These are phyloP conservation scores for Raphidocelis subcapitata DNA, from an alignment of 139 green algal species.

Conservation along the genomic window DNA sequence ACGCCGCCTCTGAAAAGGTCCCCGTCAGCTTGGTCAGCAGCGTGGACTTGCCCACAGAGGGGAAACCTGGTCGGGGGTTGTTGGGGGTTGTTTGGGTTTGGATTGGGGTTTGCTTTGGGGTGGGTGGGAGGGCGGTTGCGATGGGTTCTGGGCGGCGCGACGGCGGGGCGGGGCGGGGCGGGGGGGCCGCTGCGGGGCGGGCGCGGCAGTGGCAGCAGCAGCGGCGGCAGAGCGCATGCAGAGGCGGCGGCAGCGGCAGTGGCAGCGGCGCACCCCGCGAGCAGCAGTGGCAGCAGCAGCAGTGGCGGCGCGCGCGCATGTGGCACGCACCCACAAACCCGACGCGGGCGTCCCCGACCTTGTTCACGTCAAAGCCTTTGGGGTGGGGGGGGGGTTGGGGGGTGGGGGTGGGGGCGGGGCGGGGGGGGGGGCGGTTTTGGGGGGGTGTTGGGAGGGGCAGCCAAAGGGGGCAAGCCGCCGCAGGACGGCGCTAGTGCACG, in stretches of 20 bases:
- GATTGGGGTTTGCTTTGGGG: no score
- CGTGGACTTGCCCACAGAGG: slow-evolving; percentile 98
- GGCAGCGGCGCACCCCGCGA: background rate
- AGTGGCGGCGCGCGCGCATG: background rate
- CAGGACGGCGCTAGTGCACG: no score
- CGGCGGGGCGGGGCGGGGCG: no score
- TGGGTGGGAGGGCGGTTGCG: no score
- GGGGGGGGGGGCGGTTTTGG: no score
- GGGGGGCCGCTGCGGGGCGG: no score
- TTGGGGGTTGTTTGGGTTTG: no score
- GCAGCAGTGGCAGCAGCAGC: background rate
- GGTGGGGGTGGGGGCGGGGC: no score
- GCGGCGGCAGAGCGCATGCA: background rate
- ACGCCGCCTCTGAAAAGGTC: slow-evolving; percentile 92
- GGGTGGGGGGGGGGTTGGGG: background rate
- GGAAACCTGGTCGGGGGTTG: slow-evolving; percentile 83
- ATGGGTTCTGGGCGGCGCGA: no score
- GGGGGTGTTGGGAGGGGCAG: no score
- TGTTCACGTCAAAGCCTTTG: slow-evolving; percentile 96
- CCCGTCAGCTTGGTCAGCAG: slow-evolving; percentile 98
- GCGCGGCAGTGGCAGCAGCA: background rate
- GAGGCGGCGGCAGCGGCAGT: background rate
- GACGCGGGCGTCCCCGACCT: slow-evolving; percentile 95
- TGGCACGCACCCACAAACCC: slow-evolving; percentile 77
- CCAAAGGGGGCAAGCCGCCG: no score